A percentile compares a stretch with the other conserved stretches of the same genome.
Evolutionary conservation across 495 filamentous ascomycete species (phyloP).

Genomic region (Neurospora terricola): DNA sequence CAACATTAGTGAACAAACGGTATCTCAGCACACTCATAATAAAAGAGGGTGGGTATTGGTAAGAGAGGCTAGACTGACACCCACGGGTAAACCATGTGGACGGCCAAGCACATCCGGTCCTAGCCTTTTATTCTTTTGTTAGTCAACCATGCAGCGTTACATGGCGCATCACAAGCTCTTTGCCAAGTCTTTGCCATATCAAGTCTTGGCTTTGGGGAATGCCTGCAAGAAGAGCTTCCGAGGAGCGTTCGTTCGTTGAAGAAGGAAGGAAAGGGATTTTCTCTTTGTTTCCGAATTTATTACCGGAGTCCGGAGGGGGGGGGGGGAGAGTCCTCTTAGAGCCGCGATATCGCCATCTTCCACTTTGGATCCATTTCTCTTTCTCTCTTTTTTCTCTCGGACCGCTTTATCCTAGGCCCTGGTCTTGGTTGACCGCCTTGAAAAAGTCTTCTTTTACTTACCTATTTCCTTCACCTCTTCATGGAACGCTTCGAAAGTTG

Average conservation of each 20-base stretch:
- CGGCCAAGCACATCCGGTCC: too few relatives aligned
- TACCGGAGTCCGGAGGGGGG: background rate
- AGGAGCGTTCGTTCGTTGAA: background rate
- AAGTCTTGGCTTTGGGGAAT: background rate
- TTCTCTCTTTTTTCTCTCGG: background rate
- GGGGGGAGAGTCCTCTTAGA: background rate
- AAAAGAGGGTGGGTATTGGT: too few relatives aligned
- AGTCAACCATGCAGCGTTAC: background rate
- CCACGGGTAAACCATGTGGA: too few relatives aligned
- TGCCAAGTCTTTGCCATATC: background rate
- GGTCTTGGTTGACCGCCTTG: background rate
- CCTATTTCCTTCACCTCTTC: background rate
- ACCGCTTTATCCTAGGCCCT: background rate
- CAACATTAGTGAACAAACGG: background rate
- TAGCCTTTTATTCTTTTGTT: background rate
- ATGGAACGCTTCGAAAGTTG: background rate
- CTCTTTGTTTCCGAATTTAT: background rate
- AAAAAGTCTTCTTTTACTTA: background rate
- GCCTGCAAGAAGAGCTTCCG: background rate
- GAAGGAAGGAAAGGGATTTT: background rate
- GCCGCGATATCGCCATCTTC: background rate
- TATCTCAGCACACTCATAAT: too few relatives aligned
- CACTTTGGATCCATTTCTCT: background rate
- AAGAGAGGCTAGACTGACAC: too few relatives aligned
- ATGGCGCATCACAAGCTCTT: background rate